Conservation (phyloP, 495 filamentous ascomycete genomes). For the Penicillium taxi region DNA sequence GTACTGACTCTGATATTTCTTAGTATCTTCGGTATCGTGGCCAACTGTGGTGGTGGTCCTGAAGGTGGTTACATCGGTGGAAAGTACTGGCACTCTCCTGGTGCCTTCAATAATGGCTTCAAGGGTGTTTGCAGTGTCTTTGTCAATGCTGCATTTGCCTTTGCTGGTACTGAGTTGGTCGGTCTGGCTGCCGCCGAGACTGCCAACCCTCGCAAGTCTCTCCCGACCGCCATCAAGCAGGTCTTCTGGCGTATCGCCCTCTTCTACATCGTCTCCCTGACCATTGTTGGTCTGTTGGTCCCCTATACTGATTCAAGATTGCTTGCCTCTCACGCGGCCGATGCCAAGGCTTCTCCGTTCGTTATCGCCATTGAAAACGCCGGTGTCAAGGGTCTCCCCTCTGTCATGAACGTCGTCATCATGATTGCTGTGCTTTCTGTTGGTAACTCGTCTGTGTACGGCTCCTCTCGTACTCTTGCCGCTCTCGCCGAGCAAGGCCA, state of each 20-base stretch:
- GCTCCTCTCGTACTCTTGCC: constrained; percentile 76
- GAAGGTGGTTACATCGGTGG: constrained; percentile 73
- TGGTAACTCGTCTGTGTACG: constrained; percentile 81
- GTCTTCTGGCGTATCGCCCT: constrained; percentile 93
- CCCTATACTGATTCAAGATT: constrained; percentile 58
- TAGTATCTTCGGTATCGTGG: constrained; percentile 69
- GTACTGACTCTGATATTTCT: constrained; percentile 12
- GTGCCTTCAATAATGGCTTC: constrained; percentile 88
- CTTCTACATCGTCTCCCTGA: constrained; percentile 73
- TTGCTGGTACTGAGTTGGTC: constrained; percentile 89
- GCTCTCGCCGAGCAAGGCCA: constrained; percentile 81
- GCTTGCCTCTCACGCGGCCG: constrained; percentile 47
- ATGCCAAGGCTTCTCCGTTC: constrained; percentile 76
- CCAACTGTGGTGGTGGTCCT: constrained; percentile 73
- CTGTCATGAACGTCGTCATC: constrained; percentile 85
- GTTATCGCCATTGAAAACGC: constrained; percentile 82
- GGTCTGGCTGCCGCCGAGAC: constrained; percentile 86
- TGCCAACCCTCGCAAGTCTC: constrained; percentile 74
- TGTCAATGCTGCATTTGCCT: constrained; percentile 87
- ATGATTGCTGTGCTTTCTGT: constrained; percentile 82
- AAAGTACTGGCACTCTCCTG: constrained; percentile 74
- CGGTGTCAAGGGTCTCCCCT: constrained; percentile 65
- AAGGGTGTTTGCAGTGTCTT: constrained; percentile 91
- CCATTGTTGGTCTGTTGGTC: constrained; percentile 66
- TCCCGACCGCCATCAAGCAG: constrained; percentile 83